Conservation (phyloP, 257 asterid genomes). For the Fraxinus cuspidata region DNA sequence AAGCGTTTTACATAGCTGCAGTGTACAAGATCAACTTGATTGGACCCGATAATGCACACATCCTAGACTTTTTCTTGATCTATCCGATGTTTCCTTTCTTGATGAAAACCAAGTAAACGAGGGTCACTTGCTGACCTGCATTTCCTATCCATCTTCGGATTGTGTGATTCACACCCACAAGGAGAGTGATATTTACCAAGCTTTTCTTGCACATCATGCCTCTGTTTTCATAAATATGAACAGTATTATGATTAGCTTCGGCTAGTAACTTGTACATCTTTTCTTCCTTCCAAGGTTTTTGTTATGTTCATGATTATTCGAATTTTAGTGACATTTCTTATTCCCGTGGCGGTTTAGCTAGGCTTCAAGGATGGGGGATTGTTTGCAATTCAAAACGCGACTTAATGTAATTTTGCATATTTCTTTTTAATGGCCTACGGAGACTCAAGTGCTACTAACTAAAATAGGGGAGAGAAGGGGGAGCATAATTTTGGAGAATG, state of each 20-base stretch:
- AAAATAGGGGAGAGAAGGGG: neutral
- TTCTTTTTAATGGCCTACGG: too few relatives aligned
- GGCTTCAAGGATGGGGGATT: too few relatives aligned
- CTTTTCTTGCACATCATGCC: slow-evolving; percentile 5
- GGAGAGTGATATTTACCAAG: slow-evolving; percentile 68
- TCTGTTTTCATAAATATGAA: slow-evolving; percentile 6
- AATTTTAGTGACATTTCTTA: neutral
- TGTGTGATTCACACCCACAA: slow-evolving; percentile 84
- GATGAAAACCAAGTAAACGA: slow-evolving; percentile 51
- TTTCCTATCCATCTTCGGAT: slow-evolving; percentile 73
- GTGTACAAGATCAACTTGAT: slow-evolving; percentile 70
- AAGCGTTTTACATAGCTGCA: slow-evolving; percentile 58
- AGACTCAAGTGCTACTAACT: too few relatives aligned
- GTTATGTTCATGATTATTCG: neutral
- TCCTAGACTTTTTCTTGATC: slow-evolving; percentile 71
- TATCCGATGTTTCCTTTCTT: slow-evolving; percentile 76
- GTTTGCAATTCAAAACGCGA: too few relatives aligned
- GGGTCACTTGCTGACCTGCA: slow-evolving; percentile 74
- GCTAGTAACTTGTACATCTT: neutral
- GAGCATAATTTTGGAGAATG: too few relatives aligned
- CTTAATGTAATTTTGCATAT: too few relatives aligned
- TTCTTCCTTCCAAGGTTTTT: too few relatives aligned
- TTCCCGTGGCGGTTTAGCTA: too few relatives aligned
- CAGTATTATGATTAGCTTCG: neutral
- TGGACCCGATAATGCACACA: slow-evolving; percentile 63